Evolutionary conservation across 148 eudicot genomes (phyloP), one percentile per base, ranked within the genome.

Genomic region (Persicaria tinctoria): DNA sequence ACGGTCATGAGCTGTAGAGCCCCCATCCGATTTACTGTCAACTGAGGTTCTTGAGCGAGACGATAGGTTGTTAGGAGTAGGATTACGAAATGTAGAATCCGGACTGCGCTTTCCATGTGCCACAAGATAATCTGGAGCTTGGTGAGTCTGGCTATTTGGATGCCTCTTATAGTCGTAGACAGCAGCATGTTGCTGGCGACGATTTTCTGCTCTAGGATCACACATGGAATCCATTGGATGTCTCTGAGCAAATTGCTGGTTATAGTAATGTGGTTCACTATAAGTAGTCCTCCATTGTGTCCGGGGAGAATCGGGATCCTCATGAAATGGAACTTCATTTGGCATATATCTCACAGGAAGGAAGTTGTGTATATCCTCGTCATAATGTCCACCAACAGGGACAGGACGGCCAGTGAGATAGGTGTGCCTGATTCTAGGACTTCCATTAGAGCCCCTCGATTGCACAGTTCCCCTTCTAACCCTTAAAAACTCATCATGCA

Each of bases 41-140:
- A 56, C 23, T 41, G 83, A 60, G 64, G 64, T 73, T 66, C 76
- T 77, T 45, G 80, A 45, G 16, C 74, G 51, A 46, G 85, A 63
- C 13, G 70, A 64, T 64, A 41, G 47, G 18, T 81, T 60, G 78
- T 76, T 64, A 38, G 47, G 78, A 55, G 75, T 71, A 73, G 51
- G 72, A 80, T 60, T 50, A 83, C 75, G 87, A 83, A 73, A 66
- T 18, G 51, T 73, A 76, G 60, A 72, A 80, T 48, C 80, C 18
- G 53, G 73, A 66, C 66, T 49, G 74, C 64, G 73, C 72, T 72
- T 81, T 76, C 71, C 78, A 56, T 78, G 72, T 27, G 76, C 78
- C 69, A 79, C 80, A 62, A 77, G 75, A 81, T 88, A 86, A 70
- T 84, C 80, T 45, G 69, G 82, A 78, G 79, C 90, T 84, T 41